A percentile compares a stretch with the other conserved stretches of the same genome.
These are phyloP conservation scores for Marsdenia floribunda DNA, from an alignment of 257 asterid genomes.

Conservation along the genomic window DNA sequence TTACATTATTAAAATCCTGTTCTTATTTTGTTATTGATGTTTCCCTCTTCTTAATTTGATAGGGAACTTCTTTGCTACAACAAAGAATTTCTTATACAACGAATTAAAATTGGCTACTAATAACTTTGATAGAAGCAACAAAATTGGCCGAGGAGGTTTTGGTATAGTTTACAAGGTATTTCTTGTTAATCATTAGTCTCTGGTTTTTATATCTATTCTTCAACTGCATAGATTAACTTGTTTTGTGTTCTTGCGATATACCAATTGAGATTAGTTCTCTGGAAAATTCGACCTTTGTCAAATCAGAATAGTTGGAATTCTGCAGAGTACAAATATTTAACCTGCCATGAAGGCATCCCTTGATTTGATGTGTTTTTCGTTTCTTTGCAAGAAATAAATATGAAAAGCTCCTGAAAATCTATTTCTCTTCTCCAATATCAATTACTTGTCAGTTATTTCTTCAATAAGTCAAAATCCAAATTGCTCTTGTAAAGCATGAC, in stretches of 20 bases:
- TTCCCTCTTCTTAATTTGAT: slow-evolving; percentile 21
- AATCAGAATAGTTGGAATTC: not conserved
- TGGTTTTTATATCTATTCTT: not conserved
- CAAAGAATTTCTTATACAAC: slow-evolving; percentile 54
- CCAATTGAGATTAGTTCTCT: not conserved
- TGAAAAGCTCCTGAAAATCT: not conserved
- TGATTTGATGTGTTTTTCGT: not conserved
- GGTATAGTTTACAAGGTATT: slow-evolving; percentile 89
- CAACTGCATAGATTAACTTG: not conserved
- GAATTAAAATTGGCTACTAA: slow-evolving; percentile 64
- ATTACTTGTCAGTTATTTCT: not conserved
- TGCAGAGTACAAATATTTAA: not conserved
- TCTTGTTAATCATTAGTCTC: slow-evolving; percentile 15
- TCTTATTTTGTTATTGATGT: slow-evolving; percentile 17
- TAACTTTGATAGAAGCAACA: slow-evolving; percentile 54
- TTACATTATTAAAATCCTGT: slow-evolving; percentile 8
- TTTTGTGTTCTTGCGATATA: not conserved
- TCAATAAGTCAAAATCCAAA: not conserved
- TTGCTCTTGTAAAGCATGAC: not conserved
- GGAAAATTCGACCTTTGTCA: not conserved
- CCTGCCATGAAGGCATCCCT: too few species aligned
- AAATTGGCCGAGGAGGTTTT: slow-evolving; percentile 89
- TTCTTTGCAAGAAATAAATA: not conserved
- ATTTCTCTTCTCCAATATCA: not conserved
- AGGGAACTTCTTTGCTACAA: slow-evolving; percentile 40